These are phyloP conservation scores for Sporopachydermia lactativora DNA, from an alignment of 805 yeast genomes.

Conservation along the genomic window DNA sequence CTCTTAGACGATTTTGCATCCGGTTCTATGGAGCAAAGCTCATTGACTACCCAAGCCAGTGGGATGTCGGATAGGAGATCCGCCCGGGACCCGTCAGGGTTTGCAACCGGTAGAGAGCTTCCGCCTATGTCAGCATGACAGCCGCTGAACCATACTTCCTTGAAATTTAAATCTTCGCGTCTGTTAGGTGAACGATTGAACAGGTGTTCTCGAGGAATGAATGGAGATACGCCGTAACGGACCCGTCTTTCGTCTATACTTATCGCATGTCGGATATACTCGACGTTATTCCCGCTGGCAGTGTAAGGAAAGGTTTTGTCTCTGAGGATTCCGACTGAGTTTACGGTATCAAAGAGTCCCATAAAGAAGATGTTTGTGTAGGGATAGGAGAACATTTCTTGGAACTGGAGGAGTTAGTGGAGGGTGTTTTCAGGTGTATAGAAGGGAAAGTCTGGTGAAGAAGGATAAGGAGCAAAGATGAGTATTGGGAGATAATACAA, in stretches of 20 bases:
- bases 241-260: constrained; percentile 51
- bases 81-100: not conserved
- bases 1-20: not conserved
- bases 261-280: constrained; percentile 49
- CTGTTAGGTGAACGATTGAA: constrained; percentile 15
- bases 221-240: constrained; percentile 41
- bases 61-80: not conserved
- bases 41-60: not conserved
- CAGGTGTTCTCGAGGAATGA: constrained; percentile 31
- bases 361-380: constrained; percentile 31
- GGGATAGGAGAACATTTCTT: constrained; percentile 1
- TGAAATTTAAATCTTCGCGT: constrained; percentile 8
- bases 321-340: constrained; percentile 43
- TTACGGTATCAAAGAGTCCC: constrained; percentile 56
- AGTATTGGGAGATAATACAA: too few species aligned
- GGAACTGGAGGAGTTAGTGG: too few species aligned
- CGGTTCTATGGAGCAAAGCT: not conserved
- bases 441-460: too few species aligned
- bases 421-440: too few species aligned
- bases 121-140: constrained; percentile 24
- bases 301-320: constrained; percentile 48
- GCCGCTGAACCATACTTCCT: constrained; percentile 21
- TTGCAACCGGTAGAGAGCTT: constrained; percentile 11
- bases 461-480: too few species aligned
- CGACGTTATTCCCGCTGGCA: constrained; percentile 33